A percentile compares a stretch with the other conserved stretches of the same genome.
These are phyloP conservation scores for Talaromyces sp. DNA, from an alignment of 2,329 filamentous ascomycete genomes.

Conservation along the genomic window DNA sequence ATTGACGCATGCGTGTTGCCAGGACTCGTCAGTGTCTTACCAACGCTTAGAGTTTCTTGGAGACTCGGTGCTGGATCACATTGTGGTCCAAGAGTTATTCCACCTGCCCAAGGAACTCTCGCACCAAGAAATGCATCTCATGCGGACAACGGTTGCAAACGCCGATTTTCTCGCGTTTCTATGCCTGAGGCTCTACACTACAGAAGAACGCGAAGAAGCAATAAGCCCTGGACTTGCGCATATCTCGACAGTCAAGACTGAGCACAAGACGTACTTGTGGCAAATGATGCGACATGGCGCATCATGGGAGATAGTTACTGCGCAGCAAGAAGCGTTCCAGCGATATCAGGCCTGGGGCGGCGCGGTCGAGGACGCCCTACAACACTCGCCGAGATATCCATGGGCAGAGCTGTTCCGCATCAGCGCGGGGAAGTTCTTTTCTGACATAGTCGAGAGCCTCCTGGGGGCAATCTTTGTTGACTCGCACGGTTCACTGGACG, in stretches of 20 bases:
- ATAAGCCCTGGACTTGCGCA: conserved; percentile 15
- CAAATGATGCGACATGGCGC: conserved; percentile 62
- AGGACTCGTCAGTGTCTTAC: conserved; percentile 50
- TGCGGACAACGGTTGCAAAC: conserved; percentile 74
- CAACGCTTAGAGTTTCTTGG: conserved; percentile 86
- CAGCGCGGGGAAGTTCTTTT: conserved; percentile 69
- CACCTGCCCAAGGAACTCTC: conserved; percentile 35
- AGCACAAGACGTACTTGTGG: conserved; percentile 53
- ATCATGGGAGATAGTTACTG: conserved; percentile 38
- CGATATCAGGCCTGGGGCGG: conserved; percentile 47
- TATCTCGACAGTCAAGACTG: conserved; percentile 18
- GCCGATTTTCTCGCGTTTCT: conserved; percentile 73
- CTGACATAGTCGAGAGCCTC: conserved; percentile 74
- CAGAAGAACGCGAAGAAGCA: conserved; percentile 15
- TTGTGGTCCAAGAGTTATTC: conserved; percentile 64
- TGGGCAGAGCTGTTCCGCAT: conserved; percentile 68
- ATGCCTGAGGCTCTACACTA: conserved; percentile 51
- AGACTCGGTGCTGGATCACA: conserved; percentile 74
- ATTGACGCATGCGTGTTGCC: conserved; percentile 68
- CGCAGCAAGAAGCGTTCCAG: conserved; percentile 40
- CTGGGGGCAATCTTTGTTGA: conserved; percentile 83
- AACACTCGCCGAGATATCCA: conserved; percentile 56
- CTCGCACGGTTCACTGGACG: conserved; percentile 54
- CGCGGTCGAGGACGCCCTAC: conserved; percentile 48
- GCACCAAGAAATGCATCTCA: conserved; percentile 64